These are phyloP conservation scores for Trypanosoma avium DNA, from an alignment of 208 protist species.

Conservation along the genomic window DNA sequence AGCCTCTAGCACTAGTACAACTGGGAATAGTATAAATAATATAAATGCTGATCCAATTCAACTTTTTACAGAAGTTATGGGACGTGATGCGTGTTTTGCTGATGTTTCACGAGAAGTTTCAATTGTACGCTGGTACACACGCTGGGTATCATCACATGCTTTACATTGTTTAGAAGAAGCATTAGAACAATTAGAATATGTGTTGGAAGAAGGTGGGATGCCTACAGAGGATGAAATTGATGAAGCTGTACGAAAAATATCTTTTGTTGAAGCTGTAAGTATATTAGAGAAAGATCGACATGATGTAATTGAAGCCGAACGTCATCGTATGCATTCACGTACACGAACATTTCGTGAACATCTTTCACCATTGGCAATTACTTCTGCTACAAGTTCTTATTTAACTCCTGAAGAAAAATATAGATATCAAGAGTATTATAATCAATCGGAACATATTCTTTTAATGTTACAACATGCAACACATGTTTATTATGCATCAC, in stretches of 20 bases:
- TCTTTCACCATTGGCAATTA: constrained; percentile 53
- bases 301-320: constrained; percentile 65
- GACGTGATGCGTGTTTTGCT: constrained; percentile 38
- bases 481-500: constrained; percentile 35
- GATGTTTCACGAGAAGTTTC: constrained; percentile 73
- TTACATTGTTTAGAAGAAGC: constrained; percentile 68
- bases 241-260: constrained; percentile 28
- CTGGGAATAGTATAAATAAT: background rate
- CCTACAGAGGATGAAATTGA: constrained; percentile 57
- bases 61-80: constrained; percentile 40
- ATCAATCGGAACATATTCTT: constrained; percentile 79
- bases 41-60: constrained; percentile 36
- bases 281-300: constrained; percentile 69
- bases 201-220: constrained; percentile 54
- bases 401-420: constrained; percentile 81
- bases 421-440: constrained; percentile 85
- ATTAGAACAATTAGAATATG: constrained; percentile 81
- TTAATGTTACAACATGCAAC: constrained; percentile 63
- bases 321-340: constrained; percentile 59
- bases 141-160: constrained; percentile 82
- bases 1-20: background rate
- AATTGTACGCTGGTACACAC: constrained; percentile 79
- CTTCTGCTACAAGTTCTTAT: constrained; percentile 64
- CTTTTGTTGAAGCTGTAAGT: constrained; percentile 64
- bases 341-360: constrained; percentile 67